Evolutionary conservation across 129 eudicot genomes (phyloP), one percentile per base, ranked within the genome.

Genomic region (Tanacetum coccineum): DNA sequence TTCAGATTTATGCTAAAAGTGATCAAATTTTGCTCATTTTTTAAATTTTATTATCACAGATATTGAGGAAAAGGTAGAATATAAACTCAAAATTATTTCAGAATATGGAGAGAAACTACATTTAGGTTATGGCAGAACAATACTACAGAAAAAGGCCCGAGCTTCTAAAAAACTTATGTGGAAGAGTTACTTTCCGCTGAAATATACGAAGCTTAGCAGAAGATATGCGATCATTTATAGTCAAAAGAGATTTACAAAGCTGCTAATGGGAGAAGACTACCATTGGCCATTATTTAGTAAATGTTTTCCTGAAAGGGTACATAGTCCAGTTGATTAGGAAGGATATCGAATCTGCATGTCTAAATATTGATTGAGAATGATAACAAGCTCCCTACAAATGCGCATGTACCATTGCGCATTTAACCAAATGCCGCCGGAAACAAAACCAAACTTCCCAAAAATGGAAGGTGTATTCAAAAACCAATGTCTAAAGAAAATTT

Each of bases 51-150:
- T 36, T 7, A 36, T 76, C 20, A 32, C 74, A 87, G 95, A 87
- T 79, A 84, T 87, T 90, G 87, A 81, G 60, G 95, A 84, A 63
- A 87, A 84, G 76, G 79, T 82, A 6, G 83, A 84, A 42, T 81
- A 79, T 74, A 75, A 79, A 72, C 80, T 84, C 6, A 79, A 76
- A 40, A 81, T 87, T 46, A 79, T 87, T 48, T 79, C 86, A 4
- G 85, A 87, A 76, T 87, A 84, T 59, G 90, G 90, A 40, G 95
- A n/a, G n/a, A n/a, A n/a, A 87, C 68, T 79, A n/a, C 95, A 21
- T 87, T 87, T 67, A 64, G 32, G 59, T 65, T 64, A 67, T 82
- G 68, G 95, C 90, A 22, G 95, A 87, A 82, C 84, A 84, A 81
- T 87, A 84, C 79, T 87, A 81, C 59, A 68, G 77, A 55, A 81